A percentile compares a stretch with the other conserved stretches of the same genome.
Evolutionary conservation across 2,329 filamentous ascomycete species (phyloP).

Genomic region (Dactylonectria estremocensis): DNA sequence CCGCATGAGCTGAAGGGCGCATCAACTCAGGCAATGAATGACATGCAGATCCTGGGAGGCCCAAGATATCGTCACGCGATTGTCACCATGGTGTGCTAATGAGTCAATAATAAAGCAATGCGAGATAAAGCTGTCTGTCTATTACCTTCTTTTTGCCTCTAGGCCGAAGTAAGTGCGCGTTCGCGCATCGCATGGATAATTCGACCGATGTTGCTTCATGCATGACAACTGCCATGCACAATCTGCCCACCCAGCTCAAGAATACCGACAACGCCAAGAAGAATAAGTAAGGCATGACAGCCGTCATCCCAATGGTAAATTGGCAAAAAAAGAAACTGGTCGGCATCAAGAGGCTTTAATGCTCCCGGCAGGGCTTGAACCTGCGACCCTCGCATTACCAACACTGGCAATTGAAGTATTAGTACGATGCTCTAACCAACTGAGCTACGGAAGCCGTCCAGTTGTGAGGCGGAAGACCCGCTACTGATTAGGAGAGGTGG

Average conservation of each 20-base stretch:
- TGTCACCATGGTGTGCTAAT: not conserved
- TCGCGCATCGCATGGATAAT: not conserved
- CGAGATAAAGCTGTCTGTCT: no score
- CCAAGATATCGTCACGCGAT: not conserved
- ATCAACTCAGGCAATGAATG: conserved; percentile 12
- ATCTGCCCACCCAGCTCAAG: not conserved
- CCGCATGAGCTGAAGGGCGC: conserved; percentile 8
- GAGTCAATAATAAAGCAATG: no score
- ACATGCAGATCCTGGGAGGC: not conserved
- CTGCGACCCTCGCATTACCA: conserved; percentile 52
- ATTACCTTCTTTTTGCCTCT: not conserved
- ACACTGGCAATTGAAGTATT: conserved; percentile 47
- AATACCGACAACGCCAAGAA: not conserved
- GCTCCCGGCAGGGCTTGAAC: conserved; percentile 53
- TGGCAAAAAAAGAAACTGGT: conserved; percentile 38
- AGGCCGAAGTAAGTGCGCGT: not conserved
- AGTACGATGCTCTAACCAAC: conserved; percentile 54
- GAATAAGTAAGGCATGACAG: not conserved
- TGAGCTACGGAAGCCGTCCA: conserved; percentile 52
- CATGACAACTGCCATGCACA: not conserved
- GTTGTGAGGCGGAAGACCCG: conserved; percentile 26
- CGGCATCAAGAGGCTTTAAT: conserved; percentile 41
- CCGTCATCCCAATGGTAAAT: not conserved
- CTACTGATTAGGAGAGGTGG: not conserved
- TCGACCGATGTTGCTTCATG: not conserved